Base-by-base conservation (phyloP, 495 filamentous ascomycete species). In the Bombardia bombarda region DNA sequence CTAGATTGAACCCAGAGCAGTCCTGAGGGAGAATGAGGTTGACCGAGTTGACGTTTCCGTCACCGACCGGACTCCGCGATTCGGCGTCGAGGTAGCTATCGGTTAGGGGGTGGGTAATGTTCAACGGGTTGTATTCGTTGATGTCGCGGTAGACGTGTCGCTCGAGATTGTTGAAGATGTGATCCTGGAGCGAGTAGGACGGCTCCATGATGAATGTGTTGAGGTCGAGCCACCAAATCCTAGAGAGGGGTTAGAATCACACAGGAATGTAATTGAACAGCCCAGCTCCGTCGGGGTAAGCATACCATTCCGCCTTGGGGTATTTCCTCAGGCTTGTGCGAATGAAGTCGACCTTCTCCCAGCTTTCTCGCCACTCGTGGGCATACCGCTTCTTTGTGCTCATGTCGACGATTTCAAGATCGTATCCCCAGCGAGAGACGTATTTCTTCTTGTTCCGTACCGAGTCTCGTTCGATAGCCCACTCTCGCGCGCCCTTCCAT, bases 151-250 rank as follows among this genome's bases (percentile, higher is more conserved):
- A 99, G 17, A 84, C 83, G 49, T 79, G 76, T 17, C 75, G 66
- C 16, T 69, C 68, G 38, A 99, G 74, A 47, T 86, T 62, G 57
- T 86, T 80, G 74, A 97, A 95, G 47, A 99, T 75, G 62, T 96
- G 90, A 23, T 73, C 72, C 54, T 96, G 87, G 25, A 99, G 75
- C 2, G 92, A 95, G 58, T 90, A 86, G 7, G 81, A 84, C 12
- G 87, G 85, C 53, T 99, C 90, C 93, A 99, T 97, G 53, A 99
- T 82, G 62, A 93, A 95, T 14, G 93, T 99, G 60, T 95, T 90
- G 9, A 97, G 79, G 60, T 99, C 92, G 30, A 99, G 71, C 93
- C 93, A 99, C 92, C 92, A 99, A 53, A 99, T 92, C 89, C 89
- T 95, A 50, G 18, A 44, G 20, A 12, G 28, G 43, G 20, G 12